Evolutionary conservation across 345 rosid species (phyloP).

Genomic region (Euphorbia pulcherrima): DNA sequence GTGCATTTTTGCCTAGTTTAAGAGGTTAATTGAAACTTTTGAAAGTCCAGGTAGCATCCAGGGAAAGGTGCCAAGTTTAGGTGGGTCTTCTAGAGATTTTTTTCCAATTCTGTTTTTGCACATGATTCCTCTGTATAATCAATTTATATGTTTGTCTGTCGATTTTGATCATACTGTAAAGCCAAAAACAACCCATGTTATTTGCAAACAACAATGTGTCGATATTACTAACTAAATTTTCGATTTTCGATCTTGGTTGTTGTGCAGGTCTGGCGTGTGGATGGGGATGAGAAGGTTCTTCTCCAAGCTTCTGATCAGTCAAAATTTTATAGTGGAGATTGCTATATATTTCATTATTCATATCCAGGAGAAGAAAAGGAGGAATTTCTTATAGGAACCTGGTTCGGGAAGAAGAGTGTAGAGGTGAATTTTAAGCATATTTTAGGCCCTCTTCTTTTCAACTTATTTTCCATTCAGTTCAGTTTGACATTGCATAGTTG

Average conservation of each 20-base stretch:
- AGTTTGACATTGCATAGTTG: background rate
- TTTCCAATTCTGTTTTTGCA: background rate
- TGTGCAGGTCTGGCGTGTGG: conserved; percentile 83
- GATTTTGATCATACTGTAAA: background rate
- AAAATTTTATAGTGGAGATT: conserved; percentile 82
- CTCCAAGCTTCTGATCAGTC: conserved; percentile 80
- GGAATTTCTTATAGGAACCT: conserved; percentile 82
- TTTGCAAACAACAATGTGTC: too few species aligned
- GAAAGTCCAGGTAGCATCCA: too few species aligned
- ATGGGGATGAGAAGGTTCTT: conserved; percentile 61
- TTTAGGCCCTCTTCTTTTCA: background rate
- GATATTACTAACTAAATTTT: conserved; percentile 17
- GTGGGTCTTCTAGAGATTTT: background rate
- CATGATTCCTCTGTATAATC: background rate
- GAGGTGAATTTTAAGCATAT: conserved; percentile 51
- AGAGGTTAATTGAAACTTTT: too few species aligned
- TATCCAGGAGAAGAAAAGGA: conserved; percentile 94
- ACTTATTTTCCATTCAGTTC: too few species aligned
- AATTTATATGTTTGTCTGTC: background rate
- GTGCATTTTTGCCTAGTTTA: too few species aligned
- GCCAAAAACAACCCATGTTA: background rate
- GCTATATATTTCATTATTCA: conserved; percentile 81
- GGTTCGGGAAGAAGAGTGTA: conserved; percentile 91
- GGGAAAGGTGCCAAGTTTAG: too few species aligned
- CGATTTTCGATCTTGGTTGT: too few species aligned